Evolutionary conservation across 257 asterid species (phyloP).

Genomic region (Mitragyna speciosa): DNA sequence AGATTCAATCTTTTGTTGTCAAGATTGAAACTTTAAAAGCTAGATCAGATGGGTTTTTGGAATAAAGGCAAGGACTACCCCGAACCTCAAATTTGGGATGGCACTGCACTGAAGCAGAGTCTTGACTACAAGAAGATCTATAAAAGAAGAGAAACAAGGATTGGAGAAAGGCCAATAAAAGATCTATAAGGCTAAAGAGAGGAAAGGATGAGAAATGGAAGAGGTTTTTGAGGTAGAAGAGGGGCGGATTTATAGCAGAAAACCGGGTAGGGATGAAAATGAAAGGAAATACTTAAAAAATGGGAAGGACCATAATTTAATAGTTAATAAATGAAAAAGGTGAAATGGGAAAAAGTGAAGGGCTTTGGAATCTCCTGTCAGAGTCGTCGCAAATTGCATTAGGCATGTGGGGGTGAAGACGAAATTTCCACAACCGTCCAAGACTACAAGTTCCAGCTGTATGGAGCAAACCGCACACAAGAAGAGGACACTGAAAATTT

Average conservation of each 20-base stretch:
- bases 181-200: constrained; percentile 14
- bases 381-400: constrained; percentile 10
- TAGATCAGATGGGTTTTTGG: too few species aligned
- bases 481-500: constrained; percentile 1
- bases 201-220: constrained; percentile 41
- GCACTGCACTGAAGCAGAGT: not conserved
- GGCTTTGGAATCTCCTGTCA: constrained; percentile 39
- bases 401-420: constrained; percentile 29
- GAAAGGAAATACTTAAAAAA: constrained; percentile 10
- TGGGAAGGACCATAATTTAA: constrained; percentile 9
- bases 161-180: not conserved
- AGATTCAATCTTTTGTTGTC: not conserved
- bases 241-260: constrained; percentile 53
- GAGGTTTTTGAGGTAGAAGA: constrained; percentile 39
- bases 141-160: not conserved
- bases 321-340: not conserved
- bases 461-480: constrained; percentile 6
- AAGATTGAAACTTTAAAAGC: constrained; percentile 2
- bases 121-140: too few species aligned
- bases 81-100: too few species aligned
- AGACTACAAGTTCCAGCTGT: constrained; percentile 41
- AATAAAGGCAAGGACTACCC: too few species aligned
- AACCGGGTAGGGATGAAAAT: constrained; percentile 20
- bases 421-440: constrained; percentile 30
- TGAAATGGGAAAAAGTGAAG: constrained; percentile 21